A percentile compares a stretch with the other conserved stretches of the same genome.
Conservation (phyloP, 2,329 filamentous ascomycete species). For the Domatiomyces catenatus region DNA sequence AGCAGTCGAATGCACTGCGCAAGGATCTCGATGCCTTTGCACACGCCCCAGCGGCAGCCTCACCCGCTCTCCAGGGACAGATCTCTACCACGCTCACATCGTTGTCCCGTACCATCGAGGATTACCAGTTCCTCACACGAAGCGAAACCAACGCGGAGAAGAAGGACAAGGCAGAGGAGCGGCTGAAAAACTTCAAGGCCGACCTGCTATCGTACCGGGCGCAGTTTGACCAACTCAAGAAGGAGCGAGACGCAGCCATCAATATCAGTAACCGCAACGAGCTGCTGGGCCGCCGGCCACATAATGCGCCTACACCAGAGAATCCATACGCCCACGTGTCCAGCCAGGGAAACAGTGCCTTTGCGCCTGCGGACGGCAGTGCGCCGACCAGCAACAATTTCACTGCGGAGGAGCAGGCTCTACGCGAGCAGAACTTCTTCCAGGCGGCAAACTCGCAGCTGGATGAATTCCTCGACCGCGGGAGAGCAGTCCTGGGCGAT, state of each 20-base stretch:
- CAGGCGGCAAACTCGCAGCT: slow-evolving; percentile 64
- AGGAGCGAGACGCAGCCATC: slow-evolving; percentile 58
- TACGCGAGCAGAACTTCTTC: slow-evolving; percentile 84
- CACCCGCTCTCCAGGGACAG: slow-evolving; percentile 52
- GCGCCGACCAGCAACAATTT: slow-evolving; percentile 38
- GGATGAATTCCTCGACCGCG: slow-evolving; percentile 85
- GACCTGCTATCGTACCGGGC: slow-evolving; percentile 68
- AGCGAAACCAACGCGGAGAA: slow-evolving; percentile 84
- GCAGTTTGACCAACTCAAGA: slow-evolving; percentile 63
- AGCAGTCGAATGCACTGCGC: slow-evolving; percentile 67
- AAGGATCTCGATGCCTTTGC: slow-evolving; percentile 59
- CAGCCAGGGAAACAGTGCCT: slow-evolving; percentile 28
- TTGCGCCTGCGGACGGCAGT: slow-evolving; percentile 21
- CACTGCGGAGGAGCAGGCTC: slow-evolving; percentile 61
- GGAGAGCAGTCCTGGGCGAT: slow-evolving; percentile 78
- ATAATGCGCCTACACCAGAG: slow-evolving; percentile 65
- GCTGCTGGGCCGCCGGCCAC: slow-evolving; percentile 70
- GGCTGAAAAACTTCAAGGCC: slow-evolving; percentile 67
- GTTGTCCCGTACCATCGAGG: slow-evolving; percentile 79
- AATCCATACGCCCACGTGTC: slow-evolving; percentile 69
- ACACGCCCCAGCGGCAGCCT: slow-evolving; percentile 40
- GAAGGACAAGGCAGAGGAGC: slow-evolving; percentile 75
- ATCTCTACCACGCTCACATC: slow-evolving; percentile 64
- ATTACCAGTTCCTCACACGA: slow-evolving; percentile 71
- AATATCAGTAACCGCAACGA: slow-evolving; percentile 58